These are phyloP conservation scores for Penicillium sp. DNA, from an alignment of 2,329 filamentous ascomycete genomes.

Conservation along the genomic window DNA sequence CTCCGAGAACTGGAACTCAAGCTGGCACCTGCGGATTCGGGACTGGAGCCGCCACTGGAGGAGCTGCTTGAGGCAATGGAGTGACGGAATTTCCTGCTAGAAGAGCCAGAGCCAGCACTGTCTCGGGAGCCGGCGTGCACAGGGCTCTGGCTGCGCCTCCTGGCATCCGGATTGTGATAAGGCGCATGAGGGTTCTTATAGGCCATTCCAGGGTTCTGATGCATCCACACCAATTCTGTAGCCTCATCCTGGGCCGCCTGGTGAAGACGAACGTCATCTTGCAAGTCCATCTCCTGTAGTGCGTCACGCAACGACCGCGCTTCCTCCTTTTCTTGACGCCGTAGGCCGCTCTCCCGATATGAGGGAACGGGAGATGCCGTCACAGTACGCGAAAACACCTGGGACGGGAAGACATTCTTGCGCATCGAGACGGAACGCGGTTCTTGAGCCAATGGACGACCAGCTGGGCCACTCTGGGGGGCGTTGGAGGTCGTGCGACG, in stretches of 20 bases:
- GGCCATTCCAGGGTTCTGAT: conserved; percentile 54
- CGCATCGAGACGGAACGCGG: conserved; percentile 32
- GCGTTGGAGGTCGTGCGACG: conserved; percentile 33
- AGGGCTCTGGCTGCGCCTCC: conserved; percentile 44
- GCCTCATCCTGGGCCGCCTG: conserved; percentile 61
- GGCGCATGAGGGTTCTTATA: conserved; percentile 49
- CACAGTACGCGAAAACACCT: conserved; percentile 31
- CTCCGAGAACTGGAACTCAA: conserved; percentile 7
- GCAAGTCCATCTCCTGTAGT: conserved; percentile 57
- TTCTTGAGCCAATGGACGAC: conserved; percentile 42
- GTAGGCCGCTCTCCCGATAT: conserved; percentile 55
- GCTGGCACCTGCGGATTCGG: conserved; percentile 12
- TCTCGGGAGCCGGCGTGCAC: conserved; percentile 28
- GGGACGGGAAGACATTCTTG: conserved; percentile 39
- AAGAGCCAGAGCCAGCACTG: conserved; percentile 7
- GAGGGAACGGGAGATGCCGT: conserved; percentile 39
- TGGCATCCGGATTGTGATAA: conserved; percentile 46
- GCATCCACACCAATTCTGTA: conserved; percentile 62
- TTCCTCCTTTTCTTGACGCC: conserved; percentile 59
- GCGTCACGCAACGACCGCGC: conserved; percentile 55
- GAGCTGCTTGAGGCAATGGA: conserved; percentile 18
- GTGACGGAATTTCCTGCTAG: conserved; percentile 15
- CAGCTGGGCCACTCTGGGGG: conserved; percentile 29
- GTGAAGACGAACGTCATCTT: conserved; percentile 55
- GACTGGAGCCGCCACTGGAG: conserved; percentile 21